Evolutionary conservation across 2,329 filamentous ascomycete genomes (phyloP), one percentile per base, ranked within the genome.

Genomic region (Colletotrichum abscissum): DNA sequence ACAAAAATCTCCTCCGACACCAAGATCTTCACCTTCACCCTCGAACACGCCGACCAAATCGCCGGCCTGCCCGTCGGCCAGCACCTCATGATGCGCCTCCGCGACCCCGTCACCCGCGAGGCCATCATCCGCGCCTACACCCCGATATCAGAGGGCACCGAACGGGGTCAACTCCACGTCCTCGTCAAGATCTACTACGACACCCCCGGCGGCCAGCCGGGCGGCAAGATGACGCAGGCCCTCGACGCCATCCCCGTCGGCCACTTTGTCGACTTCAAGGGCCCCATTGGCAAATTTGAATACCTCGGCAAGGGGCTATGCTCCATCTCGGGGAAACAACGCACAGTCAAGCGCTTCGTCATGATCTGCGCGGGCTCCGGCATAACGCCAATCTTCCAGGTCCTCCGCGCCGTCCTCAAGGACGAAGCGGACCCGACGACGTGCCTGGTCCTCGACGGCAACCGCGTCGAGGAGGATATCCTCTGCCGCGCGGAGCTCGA

Each of bases 301-400:
- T 98, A 98, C 78, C 84, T 92, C 0, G 93, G 93, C 0, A 82
- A 85, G 0, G 95, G 95, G 0, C 75, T 82, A 2, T 94, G 93
- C 77, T 79, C 84, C 0, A 83, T 97, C 55, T 89, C 89, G 38
- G 89, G 89, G 0, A 86, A 85, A 24, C 80, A 86, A 70, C 85
- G 92, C 11, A 82, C 77, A 0, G 89, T 97, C 1, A 89, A 88
- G 65, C 88, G 88, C 14, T 94, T 98, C 81, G 86, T 93, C 79
- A 97, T 98, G 95, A 91, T 98, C 38, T 97, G 94, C 77, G 95
- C 89, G 16, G 95, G 95, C 6, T 94, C 91, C n/a, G 95, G 95
- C 1, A 93, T 98, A 78, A 98, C 95, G n/a, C 95, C 95, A 0
- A 94, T 98, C 75, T 97, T 92, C 81, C 94, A 97, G 79, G 93